Evolutionary conservation across 176 grass and related monocot genomes (phyloP).

Genomic region (Hsuehochloa calcarea): DNA sequence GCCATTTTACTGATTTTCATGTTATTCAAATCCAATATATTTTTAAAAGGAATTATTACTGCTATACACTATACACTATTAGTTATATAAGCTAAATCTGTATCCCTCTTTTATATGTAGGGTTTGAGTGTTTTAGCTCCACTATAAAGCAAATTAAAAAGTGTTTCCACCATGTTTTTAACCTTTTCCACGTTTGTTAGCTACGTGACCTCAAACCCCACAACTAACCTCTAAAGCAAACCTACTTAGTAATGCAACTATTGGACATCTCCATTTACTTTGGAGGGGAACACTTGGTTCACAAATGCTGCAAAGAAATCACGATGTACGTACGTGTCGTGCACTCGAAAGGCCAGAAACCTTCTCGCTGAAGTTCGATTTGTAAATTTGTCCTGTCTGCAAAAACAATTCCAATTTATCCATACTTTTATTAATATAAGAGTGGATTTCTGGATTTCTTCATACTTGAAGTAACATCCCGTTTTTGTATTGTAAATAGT

Average conservation of each 20-base stretch:
- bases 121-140: background rate
- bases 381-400: background rate
- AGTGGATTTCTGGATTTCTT: background rate
- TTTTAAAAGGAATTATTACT: background rate
- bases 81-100: background rate
- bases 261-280: constrained; percentile 35
- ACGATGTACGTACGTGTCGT: background rate
- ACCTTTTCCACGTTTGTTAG: constrained; percentile 30
- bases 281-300: constrained; percentile 27
- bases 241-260: constrained; percentile 33
- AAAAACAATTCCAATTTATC: background rate
- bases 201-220: constrained; percentile 28
- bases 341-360: background rate
- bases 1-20: background rate
- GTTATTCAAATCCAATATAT: background rate
- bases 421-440: background rate
- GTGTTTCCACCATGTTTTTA: constrained; percentile 25
- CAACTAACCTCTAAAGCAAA: constrained; percentile 35
- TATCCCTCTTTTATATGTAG: background rate
- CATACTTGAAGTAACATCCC: too few relatives aligned
- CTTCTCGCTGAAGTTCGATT: background rate
- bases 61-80: background rate
- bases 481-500: too few relatives aligned
- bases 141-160: background rate
- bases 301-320: background rate